Conservation (phyloP, 441 rosid genomes). For the Mallotus japonicus region DNA sequence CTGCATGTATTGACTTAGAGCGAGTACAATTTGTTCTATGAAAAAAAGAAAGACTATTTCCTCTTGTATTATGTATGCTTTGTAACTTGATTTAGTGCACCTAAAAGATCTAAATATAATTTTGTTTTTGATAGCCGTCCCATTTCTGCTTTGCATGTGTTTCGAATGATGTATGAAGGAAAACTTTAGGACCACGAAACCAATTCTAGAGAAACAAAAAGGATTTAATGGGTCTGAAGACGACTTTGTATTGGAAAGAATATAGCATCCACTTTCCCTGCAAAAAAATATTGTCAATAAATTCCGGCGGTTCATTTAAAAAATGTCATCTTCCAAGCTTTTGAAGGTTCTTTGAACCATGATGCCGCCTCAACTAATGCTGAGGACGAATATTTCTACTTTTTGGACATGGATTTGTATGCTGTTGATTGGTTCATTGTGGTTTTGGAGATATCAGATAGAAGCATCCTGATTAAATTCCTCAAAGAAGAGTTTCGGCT, state of each 20-base stretch:
- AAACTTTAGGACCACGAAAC: slow-evolving; percentile 2
- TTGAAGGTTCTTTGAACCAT: slow-evolving; percentile 28
- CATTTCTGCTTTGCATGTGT: neutral
- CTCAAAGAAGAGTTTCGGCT: neutral
- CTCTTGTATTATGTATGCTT: slow-evolving; percentile 13
- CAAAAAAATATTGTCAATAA: slow-evolving; percentile 13
- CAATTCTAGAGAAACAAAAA: slow-evolving; percentile 15
- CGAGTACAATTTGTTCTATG: slow-evolving; percentile 5
- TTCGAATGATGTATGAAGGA: neutral
- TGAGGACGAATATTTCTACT: slow-evolving; percentile 27
- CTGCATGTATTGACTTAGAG: slow-evolving; percentile 22
- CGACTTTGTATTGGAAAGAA: neutral
- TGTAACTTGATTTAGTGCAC: slow-evolving; percentile 24
- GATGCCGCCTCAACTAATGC: slow-evolving; percentile 20
- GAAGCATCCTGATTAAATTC: neutral
- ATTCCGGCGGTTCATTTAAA: slow-evolving; percentile 15
- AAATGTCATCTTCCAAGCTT: slow-evolving; percentile 31
- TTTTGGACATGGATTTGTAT: neutral
- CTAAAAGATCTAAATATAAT: slow-evolving; percentile 4
- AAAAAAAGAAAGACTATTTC: neutral
- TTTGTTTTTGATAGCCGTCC: neutral
- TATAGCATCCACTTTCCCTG: slow-evolving; percentile 1
- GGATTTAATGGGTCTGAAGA: slow-evolving; percentile 14
- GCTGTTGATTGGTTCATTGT: neutral
- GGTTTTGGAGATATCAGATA: neutral